phyloP scores from a whole-genome alignment of 2,329 filamentous ascomycete genomes.

The Cladosporium sp. region DNA sequence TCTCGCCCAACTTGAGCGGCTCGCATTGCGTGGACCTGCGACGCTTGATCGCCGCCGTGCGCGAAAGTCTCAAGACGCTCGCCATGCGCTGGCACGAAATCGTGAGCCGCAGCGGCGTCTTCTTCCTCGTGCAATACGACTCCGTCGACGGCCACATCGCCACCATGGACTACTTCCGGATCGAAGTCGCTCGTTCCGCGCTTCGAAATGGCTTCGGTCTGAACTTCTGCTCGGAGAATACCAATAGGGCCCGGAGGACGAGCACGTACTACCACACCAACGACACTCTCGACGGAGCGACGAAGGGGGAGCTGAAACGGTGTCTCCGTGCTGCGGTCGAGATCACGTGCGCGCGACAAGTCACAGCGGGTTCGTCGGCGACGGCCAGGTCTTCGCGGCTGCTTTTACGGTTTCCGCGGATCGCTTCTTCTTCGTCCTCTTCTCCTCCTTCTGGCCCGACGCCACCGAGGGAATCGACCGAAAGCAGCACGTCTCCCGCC shows the following conservation, averaged over 20 bases:
- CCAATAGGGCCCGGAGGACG: slow-evolving; percentile 23
- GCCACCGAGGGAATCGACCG: background rate
- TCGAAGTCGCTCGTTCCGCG: slow-evolving; percentile 23
- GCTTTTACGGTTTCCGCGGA: background rate
- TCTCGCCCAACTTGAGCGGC: background rate
- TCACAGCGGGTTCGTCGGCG: background rate
- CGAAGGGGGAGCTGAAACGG: background rate
- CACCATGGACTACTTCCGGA: slow-evolving; percentile 28
- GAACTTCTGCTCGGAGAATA: slow-evolving; percentile 22
- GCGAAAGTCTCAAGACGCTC: slow-evolving; percentile 22
- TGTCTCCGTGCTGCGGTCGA: background rate
- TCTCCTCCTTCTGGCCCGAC: background rate
- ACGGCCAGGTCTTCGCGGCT: background rate
- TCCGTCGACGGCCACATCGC: slow-evolving; percentile 17
- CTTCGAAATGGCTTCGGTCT: slow-evolving; percentile 22
- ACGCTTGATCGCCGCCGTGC: slow-evolving; percentile 24
- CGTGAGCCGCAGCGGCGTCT: slow-evolving; percentile 20
- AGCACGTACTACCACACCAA: background rate
- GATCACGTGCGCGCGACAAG: background rate
- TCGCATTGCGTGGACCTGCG: slow-evolving; percentile 22
- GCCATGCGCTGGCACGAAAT: slow-evolving; percentile 25
- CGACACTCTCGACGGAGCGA: background rate
- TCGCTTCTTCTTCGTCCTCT: background rate
- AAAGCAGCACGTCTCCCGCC: background rate
- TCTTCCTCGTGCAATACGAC: slow-evolving; percentile 23